Conservation (phyloP, 768 basidiomycete genomes). For the Termitomyces sp. region DNA sequence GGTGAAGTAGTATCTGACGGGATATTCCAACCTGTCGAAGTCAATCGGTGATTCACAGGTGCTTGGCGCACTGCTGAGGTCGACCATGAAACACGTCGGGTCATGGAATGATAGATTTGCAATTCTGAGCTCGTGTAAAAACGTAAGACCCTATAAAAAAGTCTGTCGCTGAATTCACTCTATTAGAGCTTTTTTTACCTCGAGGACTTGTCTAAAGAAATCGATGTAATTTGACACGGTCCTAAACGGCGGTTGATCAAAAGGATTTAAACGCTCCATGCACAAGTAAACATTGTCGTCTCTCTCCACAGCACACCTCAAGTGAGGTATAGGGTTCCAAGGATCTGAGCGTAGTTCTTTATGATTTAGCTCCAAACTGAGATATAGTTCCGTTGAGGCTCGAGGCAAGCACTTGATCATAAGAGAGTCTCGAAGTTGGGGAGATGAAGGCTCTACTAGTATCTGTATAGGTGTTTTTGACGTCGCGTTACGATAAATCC, state of each 20-base stretch:
- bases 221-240: constrained; percentile 44
- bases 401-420: constrained; percentile 35
- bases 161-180: neutral
- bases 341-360: constrained; percentile 40
- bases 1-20: constrained; percentile 24
- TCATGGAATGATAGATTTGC: constrained; percentile 29
- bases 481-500: neutral
- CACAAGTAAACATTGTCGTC: constrained; percentile 36
- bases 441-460: constrained; percentile 23
- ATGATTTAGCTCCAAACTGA: constrained; percentile 39
- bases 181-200: constrained; percentile 24
- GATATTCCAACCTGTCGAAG: constrained; percentile 16
- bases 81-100: constrained; percentile 34
- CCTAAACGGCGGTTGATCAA: constrained; percentile 38
- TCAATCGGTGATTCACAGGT: constrained; percentile 11
- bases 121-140: constrained; percentile 41
- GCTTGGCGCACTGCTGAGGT: constrained; percentile 28
- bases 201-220: constrained; percentile 44
- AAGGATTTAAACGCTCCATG: constrained; percentile 38
- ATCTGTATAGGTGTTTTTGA: constrained; percentile 16
- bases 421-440: constrained; percentile 21
- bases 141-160: constrained; percentile 33
- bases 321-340: constrained; percentile 48
- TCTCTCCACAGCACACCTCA: constrained; percentile 37
- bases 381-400: constrained; percentile 30